A percentile compares a stretch with the other conserved stretches of the same genome.
Conservation (phyloP, 2,329 filamentous ascomycete genomes). For the Furcasterigmium furcatum region DNA sequence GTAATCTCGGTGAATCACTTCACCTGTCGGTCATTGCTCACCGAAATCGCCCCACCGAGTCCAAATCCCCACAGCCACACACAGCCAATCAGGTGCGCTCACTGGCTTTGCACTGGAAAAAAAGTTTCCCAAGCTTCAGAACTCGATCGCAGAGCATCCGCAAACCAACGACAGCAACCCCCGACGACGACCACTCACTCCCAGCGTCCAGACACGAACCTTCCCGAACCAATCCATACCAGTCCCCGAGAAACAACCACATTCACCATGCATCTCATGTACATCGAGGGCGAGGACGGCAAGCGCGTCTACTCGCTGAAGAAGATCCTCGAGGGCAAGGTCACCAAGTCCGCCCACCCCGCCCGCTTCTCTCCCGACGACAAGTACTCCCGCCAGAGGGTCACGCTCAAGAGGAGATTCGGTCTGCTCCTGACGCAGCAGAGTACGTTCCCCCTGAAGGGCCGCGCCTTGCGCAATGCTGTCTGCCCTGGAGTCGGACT, state of each 20-base stretch:
- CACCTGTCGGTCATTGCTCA: too few relatives aligned
- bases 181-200: not conserved
- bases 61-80: not conserved
- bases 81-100: not conserved
- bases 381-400: slow-evolving; percentile 95
- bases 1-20: too few relatives aligned
- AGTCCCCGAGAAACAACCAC: not conserved
- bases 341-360: slow-evolving; percentile 94
- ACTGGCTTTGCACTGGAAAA: not conserved
- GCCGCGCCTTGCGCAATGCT: too few relatives aligned
- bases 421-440: slow-evolving; percentile 82
- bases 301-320: slow-evolving; percentile 94
- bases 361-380: slow-evolving; percentile 97
- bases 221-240: not conserved
- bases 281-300: slow-evolving; percentile 50
- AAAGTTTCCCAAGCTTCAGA: not conserved
- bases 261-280: slow-evolving; percentile 10
- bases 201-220: not conserved
- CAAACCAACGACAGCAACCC: not conserved
- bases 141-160: not conserved
- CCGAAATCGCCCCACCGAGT: too few relatives aligned
- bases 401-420: slow-evolving; percentile 93
- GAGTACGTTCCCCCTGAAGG: slow-evolving; percentile 37
- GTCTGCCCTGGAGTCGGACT: too few relatives aligned
- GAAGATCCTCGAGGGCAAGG: slow-evolving; percentile 81